These are phyloP conservation scores for Dioscorea cayenensis DNA, from an alignment of 116 monocot genomes.

Conservation along the genomic window DNA sequence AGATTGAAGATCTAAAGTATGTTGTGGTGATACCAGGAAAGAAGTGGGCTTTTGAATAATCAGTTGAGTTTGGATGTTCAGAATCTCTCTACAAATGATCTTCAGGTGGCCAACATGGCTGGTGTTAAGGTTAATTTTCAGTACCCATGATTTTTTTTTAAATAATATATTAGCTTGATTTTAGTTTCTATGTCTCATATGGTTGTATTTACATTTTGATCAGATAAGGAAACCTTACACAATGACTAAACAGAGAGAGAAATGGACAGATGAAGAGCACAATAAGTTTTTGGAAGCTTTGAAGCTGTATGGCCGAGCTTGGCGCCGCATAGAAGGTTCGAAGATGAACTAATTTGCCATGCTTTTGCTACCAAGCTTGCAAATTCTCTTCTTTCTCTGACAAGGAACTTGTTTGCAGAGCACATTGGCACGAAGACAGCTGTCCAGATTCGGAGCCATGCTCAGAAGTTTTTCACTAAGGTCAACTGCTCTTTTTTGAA, in stretches of 20 bases:
- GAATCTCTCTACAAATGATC: no score
- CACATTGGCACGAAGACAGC: constrained; percentile 83
- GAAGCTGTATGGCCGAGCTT: constrained; percentile 80
- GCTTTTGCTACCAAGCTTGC: not conserved
- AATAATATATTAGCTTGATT: not conserved
- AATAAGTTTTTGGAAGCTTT: constrained; percentile 80
- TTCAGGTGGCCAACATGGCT: no score
- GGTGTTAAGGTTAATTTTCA: not conserved
- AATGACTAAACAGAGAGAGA: constrained; percentile 82
- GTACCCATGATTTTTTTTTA: not conserved
- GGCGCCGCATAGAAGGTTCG: constrained; percentile 91
- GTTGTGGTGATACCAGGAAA: no score
- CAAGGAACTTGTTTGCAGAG: constrained; percentile 35
- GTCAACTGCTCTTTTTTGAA: constrained; percentile 18
- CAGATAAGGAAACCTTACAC: constrained; percentile 88
- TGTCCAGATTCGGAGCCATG: constrained; percentile 93
- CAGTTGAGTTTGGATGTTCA: no score
- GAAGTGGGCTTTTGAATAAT: no score
- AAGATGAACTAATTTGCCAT: not conserved
- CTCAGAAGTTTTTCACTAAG: constrained; percentile 97
- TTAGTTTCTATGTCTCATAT: not conserved
- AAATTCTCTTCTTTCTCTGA: not conserved
- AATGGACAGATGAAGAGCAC: constrained; percentile 93
- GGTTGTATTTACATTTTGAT: not conserved
- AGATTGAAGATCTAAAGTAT: no score